A percentile compares a stretch with the other conserved stretches of the same genome.
Conservation (phyloP, 352 stramenopile species). For the Phytophthora macrochlamydospora region DNA sequence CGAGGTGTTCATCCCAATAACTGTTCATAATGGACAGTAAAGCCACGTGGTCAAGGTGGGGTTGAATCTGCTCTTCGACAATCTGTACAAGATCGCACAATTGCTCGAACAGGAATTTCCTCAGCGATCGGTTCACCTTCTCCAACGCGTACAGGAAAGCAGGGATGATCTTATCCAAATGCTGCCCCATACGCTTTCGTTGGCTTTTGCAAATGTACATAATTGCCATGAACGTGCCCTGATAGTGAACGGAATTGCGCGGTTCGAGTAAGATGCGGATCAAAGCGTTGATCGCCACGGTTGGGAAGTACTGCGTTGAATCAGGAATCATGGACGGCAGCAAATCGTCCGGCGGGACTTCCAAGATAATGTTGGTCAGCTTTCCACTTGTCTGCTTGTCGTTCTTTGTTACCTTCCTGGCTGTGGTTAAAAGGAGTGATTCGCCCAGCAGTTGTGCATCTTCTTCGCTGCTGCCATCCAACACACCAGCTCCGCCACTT, state of each 20-base stretch:
- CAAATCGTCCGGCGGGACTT: constrained; percentile 74
- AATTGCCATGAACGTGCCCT: constrained; percentile 97
- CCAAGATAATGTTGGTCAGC: constrained; percentile 62
- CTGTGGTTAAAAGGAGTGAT: constrained; percentile 55
- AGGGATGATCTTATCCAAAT: constrained; percentile 97
- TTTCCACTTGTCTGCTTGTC: constrained; percentile 79
- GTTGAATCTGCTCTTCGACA: constrained; percentile 96
- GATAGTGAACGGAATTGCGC: constrained; percentile 96
- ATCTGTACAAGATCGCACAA: constrained; percentile 96
- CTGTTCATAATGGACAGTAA: constrained; percentile 84
- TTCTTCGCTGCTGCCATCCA: constrained; percentile 49
- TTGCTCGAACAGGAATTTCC: constrained; percentile 97
- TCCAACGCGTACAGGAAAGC: constrained; percentile 96
- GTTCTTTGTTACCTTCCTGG: constrained; percentile 65
- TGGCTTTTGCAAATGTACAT: constrained; percentile 99
- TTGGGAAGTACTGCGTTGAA: constrained; percentile 96
- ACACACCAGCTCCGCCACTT: constrained; percentile 29
- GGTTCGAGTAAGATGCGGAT: constrained; percentile 98
- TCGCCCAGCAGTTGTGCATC: constrained; percentile 46
- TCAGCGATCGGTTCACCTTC: constrained; percentile 80
- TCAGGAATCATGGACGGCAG: constrained; percentile 85
- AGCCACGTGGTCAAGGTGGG: constrained; percentile 82
- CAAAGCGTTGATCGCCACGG: constrained; percentile 95
- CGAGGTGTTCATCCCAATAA: constrained; percentile 93
- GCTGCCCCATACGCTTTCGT: constrained; percentile 93